Conservation (phyloP, 2,329 filamentous ascomycete species). For the Aspergillus versicolor region DNA sequence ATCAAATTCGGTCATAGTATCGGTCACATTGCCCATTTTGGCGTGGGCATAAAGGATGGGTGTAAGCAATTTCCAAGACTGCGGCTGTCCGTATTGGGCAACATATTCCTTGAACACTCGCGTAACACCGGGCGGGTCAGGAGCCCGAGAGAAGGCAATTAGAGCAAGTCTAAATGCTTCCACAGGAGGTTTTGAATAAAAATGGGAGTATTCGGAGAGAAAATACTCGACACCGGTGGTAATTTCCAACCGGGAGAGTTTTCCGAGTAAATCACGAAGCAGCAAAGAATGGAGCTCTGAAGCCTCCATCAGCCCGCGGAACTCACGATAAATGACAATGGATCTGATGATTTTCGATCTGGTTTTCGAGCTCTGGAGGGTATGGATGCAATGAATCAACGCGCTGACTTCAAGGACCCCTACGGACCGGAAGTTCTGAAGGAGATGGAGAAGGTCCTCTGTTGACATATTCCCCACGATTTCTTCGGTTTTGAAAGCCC, state of each 20-base stretch:
- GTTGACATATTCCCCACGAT: conserved; percentile 28
- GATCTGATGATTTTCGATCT: conserved; percentile 29
- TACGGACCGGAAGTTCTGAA: conserved; percentile 26
- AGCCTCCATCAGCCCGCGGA: conserved; percentile 33
- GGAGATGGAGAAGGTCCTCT: conserved; percentile 30
- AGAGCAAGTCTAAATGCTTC: conserved; percentile 39
- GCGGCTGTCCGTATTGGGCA: conserved; percentile 37
- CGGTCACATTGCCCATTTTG: conserved; percentile 61
- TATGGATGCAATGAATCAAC: conserved; percentile 31
- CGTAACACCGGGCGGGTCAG: conserved; percentile 47
- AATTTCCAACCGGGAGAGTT: conserved; percentile 30
- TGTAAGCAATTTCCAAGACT: conserved; percentile 34
- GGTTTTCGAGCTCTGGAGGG: conserved; percentile 27
- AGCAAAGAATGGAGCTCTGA: conserved; percentile 8
- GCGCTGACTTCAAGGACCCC: conserved; percentile 24
- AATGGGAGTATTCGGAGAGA: conserved; percentile 40
- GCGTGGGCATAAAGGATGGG: conserved; percentile 72
- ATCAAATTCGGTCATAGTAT: conserved; percentile 62
- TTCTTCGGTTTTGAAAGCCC: conserved; percentile 25
- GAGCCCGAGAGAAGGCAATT: conserved; percentile 45
- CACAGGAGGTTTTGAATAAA: conserved; percentile 32
- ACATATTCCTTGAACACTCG: conserved; percentile 46
- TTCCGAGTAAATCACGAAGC: conserved; percentile 26
- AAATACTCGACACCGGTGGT: conserved; percentile 39
- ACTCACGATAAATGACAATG: conserved; percentile 42